Conservation (phyloP, 140 eudicot species). For the Ambrosia hybrid region DNA sequence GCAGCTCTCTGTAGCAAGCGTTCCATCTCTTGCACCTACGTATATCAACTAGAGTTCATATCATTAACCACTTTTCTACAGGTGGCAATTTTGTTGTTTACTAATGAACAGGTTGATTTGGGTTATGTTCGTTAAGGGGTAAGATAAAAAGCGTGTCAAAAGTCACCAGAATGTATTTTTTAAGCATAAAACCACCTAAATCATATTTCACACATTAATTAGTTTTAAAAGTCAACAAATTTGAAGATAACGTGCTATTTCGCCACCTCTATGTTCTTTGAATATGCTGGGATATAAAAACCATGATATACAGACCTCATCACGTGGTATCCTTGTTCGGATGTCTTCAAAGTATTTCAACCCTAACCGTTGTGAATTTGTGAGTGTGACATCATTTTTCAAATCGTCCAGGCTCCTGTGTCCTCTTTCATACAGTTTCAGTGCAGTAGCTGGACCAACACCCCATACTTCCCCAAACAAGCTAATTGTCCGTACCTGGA, state of each 20-base stretch:
- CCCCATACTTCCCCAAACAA: constrained; percentile 99
- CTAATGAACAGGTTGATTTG: neutral
- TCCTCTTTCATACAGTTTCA: constrained; percentile 86
- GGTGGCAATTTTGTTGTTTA: neutral
- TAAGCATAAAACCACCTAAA: neutral
- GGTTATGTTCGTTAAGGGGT: constrained; percentile 1
- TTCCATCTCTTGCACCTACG: constrained; percentile 90
- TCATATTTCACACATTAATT: neutral
- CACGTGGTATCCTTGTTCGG: constrained; percentile 83
- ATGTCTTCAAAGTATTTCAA: constrained; percentile 85
- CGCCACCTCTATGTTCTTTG: neutral
- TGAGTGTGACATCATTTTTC: constrained; percentile 62
- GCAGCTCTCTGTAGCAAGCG: constrained; percentile 62
- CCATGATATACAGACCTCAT: constrained; percentile 57
- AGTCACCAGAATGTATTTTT: neutral
- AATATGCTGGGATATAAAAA: neutral
- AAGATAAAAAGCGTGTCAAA: neutral
- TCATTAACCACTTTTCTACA: neutral
- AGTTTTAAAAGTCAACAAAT: neutral
- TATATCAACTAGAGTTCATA: constrained; percentile 11
- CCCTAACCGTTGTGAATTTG: constrained; percentile 76
- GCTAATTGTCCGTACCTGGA: constrained; percentile 77
- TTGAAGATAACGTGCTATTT: neutral
- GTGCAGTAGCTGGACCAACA: constrained; percentile 91
- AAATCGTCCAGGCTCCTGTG: constrained; percentile 79